Evolutionary conservation across 2,329 filamentous ascomycete genomes (phyloP), one percentile per base, ranked within the genome.

Genomic region (Amesomyces nigricolor): DNA sequence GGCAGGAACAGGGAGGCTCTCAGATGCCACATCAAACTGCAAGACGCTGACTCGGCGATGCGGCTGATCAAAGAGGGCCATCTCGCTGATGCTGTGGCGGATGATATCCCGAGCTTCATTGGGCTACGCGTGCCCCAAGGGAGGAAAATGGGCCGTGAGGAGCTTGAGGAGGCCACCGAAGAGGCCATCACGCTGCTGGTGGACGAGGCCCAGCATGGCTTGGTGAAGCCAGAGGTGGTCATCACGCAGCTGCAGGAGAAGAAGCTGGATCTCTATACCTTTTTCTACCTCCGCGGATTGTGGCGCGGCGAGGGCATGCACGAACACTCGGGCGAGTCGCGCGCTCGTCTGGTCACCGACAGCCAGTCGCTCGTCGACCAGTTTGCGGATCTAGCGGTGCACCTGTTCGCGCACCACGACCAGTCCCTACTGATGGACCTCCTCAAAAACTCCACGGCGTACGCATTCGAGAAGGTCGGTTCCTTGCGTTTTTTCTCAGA

Each of bases 21-120:
- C 44, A 86, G 83, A 65, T 94, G 87, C 70, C 96, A 95, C 67
- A 95, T 99, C 66, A 85, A 82, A 59, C 80, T 97, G 3, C 91
- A 96, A 67, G 90, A 99, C 71, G 91, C 91, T 0, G 91, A 97
- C 67, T 86, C 88, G 9, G 89, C 89, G 0, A 92, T 99, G 80
- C 76, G 80, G 11, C 73, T 99, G 56, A 95, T 99, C 64, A 83
- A 85, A 58, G 89, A 96, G 39, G 87, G 89, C 64, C 91, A 95
- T 67, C 78, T 99, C n/a, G 85, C 95, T 0, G 91, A 95, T 64
- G 87, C 90, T 1, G 85, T 97, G 11, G 83, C 83, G 1, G 91
- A 96, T 65, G 91, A 99, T 67, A 91, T 99, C 37, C 86, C 91
- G 4, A 86, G 88, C 37, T 89, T 99, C 64, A 87, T 99, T 53